phyloP scores from a whole-genome alignment of 2,329 filamentous ascomycete genomes.

The Stachybotrys elegans region DNA sequence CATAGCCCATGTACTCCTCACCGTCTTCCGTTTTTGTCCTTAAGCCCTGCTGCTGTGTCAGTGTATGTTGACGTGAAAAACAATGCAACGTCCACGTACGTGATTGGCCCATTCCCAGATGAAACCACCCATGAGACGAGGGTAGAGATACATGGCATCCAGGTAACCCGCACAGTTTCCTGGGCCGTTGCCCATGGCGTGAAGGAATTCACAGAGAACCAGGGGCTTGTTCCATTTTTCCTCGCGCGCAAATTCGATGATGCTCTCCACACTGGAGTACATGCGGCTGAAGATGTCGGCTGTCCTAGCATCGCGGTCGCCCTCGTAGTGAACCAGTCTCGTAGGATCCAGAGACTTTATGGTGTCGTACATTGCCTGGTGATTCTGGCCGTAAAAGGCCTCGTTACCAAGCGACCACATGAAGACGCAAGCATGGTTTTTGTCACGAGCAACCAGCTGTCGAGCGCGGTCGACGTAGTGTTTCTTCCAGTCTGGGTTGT shows the following conservation, averaged over 20 bases:
- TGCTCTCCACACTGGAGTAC: slow-evolving; percentile 49
- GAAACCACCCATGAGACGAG: slow-evolving; percentile 53
- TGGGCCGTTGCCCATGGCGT: slow-evolving; percentile 68
- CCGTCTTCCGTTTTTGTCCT: background rate
- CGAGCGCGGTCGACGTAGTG: slow-evolving; percentile 61
- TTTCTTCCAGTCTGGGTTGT: slow-evolving; percentile 53
- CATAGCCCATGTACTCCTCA: slow-evolving; percentile 36
- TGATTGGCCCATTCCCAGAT: slow-evolving; percentile 62
- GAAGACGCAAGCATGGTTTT: slow-evolving; percentile 62
- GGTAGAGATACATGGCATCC: slow-evolving; percentile 54
- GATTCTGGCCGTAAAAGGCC: slow-evolving; percentile 63
- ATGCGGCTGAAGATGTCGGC: slow-evolving; percentile 61
- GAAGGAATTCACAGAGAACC: slow-evolving; percentile 49
- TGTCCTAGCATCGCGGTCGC: slow-evolving; percentile 49
- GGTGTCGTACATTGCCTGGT: slow-evolving; percentile 60
- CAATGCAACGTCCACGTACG: background rate
- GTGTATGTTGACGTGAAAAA: background rate
- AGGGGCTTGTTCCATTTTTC: slow-evolving; percentile 41
- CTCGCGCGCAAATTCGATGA: background rate
- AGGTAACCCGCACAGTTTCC: slow-evolving; percentile 64
- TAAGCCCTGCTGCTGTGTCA: background rate
- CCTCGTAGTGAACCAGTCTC: slow-evolving; percentile 60
- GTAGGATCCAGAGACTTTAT: slow-evolving; percentile 50
- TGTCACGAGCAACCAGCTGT: slow-evolving; percentile 60
- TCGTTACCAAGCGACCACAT: slow-evolving; percentile 70